Evolutionary conservation across 2,329 filamentous ascomycete species (phyloP).

Genomic region (Ilyonectria robusta): DNA sequence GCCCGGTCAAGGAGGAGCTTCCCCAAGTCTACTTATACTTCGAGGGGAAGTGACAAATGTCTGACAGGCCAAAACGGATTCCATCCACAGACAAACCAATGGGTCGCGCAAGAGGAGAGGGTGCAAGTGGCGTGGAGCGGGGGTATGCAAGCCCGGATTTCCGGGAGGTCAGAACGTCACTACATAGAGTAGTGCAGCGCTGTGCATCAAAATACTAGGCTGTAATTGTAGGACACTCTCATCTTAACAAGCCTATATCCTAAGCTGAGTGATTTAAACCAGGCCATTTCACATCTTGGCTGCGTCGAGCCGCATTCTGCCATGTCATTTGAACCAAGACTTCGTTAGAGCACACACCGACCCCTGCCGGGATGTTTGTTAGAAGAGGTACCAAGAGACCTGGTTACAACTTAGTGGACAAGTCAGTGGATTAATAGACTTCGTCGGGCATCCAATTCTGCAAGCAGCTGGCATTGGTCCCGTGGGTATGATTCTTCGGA

Average conservation of each 20-base stretch:
- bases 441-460: constrained; percentile 4
- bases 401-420: not conserved
- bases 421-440: not conserved
- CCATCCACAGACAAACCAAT: constrained; percentile 4
- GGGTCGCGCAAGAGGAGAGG: constrained; percentile 8
- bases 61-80: constrained; percentile 1
- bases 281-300: constrained; percentile 25
- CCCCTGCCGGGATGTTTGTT: not conserved
- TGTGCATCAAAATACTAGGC: constrained; percentile 20
- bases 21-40: constrained; percentile 34
- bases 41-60: not conserved
- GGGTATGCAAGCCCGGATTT: constrained; percentile 22
- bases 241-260: constrained; percentile 11
- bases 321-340: constrained; percentile 1
- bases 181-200: constrained; percentile 17
- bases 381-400: not conserved
- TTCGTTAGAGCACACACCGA: not conserved
- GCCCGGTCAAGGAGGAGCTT: not conserved
- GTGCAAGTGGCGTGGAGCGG: not conserved
- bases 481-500: constrained; percentile 6
- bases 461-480: not conserved
- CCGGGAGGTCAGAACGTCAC: constrained; percentile 13
- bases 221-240: not conserved
- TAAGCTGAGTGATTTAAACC: constrained; percentile 18
- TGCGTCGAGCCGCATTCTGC: constrained; percentile 5